Base-by-base conservation (phyloP, 2,329 filamentous ascomycete genomes). In the Xylariaceae sp. region DNA sequence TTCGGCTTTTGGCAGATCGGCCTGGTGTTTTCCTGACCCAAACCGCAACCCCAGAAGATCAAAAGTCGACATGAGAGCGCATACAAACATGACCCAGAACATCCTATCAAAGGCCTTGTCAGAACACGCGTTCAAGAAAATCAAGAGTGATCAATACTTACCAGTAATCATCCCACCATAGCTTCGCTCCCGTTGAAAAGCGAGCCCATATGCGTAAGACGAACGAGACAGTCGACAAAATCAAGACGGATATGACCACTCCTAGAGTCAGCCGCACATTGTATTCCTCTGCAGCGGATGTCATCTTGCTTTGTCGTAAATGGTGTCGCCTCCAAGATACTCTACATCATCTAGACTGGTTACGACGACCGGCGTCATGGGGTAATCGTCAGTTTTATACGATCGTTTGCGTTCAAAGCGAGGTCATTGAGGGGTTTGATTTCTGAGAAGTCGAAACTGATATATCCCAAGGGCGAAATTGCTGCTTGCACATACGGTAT, bases 111-210 rank as follows among this genome's bases (percentile, higher is more conserved):
- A n/a, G 16, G 9, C 9, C 3, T 3, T 38, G 34, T 38, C 16
- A 38, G 34, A 38, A 38, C 4, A 13, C 5, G 34, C 13, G 16
- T 38, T 38, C 13, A 13, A 28, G 22, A 9, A 6, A 17, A 28
- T 22, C 31, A 48, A 5, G 22, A 7, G 4, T 28, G 22, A 28
- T 28, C 22, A 28, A 7, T 28, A 4, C 55, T 48, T 31, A 60
- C 55, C 58, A 66, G 48, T 62, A 64, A 17, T 65, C 63, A 48
- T 64, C 63, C 58, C 57, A 61, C 63, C 63, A 65, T 45, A 64
- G 51, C 44, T 60, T 59, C n/a, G 62, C 59, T 22, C 53, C 53
- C 49, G 62, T 59, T 5, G 52, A 44, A 34, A 53, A 55, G 17
- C 63, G 58, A 14, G 63, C 60, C 53, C 60, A 63, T 31, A 65